phyloP scores from a whole-genome alignment of 2,329 filamentous ascomycete genomes.

The Cordyceps pruinosa region DNA sequence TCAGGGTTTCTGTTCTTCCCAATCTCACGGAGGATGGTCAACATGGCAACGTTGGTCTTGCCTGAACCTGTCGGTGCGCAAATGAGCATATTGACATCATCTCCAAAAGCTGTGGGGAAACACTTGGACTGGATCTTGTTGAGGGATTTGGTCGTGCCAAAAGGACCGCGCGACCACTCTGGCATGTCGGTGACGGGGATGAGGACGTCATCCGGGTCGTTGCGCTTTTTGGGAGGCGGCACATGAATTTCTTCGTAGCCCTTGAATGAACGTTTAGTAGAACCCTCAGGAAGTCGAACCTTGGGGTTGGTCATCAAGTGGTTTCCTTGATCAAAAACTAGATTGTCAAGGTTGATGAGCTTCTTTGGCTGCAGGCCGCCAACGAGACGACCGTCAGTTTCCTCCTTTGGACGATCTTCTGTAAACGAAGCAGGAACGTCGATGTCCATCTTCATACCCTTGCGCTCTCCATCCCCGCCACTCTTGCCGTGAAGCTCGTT shows the following conservation, averaged over 20 bases:
- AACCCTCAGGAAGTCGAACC: conserved; percentile 87
- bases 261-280: conserved; percentile 92
- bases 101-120: conserved; percentile 81
- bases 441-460: conserved; percentile 87
- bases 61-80: conserved; percentile 96
- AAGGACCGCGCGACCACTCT: conserved; percentile 83
- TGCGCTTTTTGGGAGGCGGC: conserved; percentile 81
- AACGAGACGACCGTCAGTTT: conserved; percentile 63
- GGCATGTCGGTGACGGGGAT: conserved; percentile 84
- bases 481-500: conserved; percentile 78
- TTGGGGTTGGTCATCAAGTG: conserved; percentile 99
- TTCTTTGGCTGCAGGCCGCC: conserved; percentile 82
- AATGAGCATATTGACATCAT: conserved; percentile 95
- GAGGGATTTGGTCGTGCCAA: conserved; percentile 76
- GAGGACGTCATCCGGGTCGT: conserved; percentile 70
- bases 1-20: conserved; percentile 86
- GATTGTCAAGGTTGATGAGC: conserved; percentile 87
- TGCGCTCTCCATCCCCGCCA: conserved; percentile 46
- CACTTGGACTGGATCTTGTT: conserved; percentile 96
- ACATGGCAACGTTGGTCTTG: conserved; percentile 98
- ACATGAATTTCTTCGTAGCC: conserved; percentile 99
- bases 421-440: conserved; percentile 60
- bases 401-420: conserved; percentile 40
- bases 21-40: conserved; percentile 91
- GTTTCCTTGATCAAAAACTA: conserved; percentile 95